phyloP scores from a whole-genome alignment of 768 basidiomycete species.

The Mrakia gelida region DNA sequence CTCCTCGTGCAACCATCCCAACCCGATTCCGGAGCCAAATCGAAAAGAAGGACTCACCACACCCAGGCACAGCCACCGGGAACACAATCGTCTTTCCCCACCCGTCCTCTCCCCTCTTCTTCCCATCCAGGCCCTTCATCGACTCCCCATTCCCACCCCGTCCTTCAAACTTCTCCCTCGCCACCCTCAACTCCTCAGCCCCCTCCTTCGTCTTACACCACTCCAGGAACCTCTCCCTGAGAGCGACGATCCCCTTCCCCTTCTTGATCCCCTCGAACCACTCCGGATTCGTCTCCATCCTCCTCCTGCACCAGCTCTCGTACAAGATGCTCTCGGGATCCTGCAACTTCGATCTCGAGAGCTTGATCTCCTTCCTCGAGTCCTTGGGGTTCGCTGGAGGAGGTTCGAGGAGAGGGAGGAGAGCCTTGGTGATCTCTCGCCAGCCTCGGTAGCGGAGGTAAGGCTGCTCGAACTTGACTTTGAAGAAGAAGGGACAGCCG shows the following conservation, averaged over 20 bases:
- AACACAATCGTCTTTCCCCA: slow-evolving; percentile 73
- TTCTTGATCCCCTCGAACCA: slow-evolving; percentile 62
- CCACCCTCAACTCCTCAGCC: slow-evolving; percentile 40
- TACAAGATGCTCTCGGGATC: slow-evolving; percentile 75
- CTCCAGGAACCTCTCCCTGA: slow-evolving; percentile 68
- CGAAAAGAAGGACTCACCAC: slow-evolving; percentile 56
- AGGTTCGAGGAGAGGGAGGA: slow-evolving; percentile 50
- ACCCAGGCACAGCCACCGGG: slow-evolving; percentile 86
- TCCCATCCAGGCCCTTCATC: slow-evolving; percentile 29
- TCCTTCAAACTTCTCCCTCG: background rate
- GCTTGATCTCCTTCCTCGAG: slow-evolving; percentile 24
- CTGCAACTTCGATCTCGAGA: slow-evolving; percentile 55
- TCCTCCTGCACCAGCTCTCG: slow-evolving; percentile 72
- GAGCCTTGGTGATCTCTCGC: slow-evolving; percentile 81
- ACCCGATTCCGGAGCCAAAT: no score
- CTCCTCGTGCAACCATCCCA: background rate
- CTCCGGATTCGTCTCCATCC: slow-evolving; percentile 60
- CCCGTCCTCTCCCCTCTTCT: slow-evolving; percentile 40
- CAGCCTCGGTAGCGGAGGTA: slow-evolving; percentile 99
- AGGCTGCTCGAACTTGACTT: slow-evolving; percentile 97
- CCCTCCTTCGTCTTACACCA: slow-evolving; percentile 58
- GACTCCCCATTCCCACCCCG: background rate
- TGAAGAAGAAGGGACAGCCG: slow-evolving; percentile 93
- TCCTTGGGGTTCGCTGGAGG: background rate
- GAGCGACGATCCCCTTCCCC: slow-evolving; percentile 79